These are phyloP conservation scores for Plasmodium vivax DNA, from an alignment of 169 alveolate species.

Conservation along the genomic window DNA sequence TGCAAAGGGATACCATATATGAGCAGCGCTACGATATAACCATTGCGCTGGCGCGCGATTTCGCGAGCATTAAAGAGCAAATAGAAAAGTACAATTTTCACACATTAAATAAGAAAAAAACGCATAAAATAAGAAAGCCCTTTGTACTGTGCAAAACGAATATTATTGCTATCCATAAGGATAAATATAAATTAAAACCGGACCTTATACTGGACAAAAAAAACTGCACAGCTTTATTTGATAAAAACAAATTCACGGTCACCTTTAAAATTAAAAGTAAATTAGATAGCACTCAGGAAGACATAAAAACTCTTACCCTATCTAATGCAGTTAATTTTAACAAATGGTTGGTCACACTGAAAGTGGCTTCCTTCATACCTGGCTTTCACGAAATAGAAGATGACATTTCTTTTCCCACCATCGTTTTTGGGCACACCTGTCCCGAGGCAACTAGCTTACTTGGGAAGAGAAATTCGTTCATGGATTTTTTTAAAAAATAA, in stretches of 20 bases:
- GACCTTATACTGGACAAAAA: slow-evolving; percentile 75
- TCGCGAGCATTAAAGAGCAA: slow-evolving; percentile 31
- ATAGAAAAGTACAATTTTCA: slow-evolving; percentile 50
- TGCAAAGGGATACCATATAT: slow-evolving; percentile 77
- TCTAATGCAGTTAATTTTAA: slow-evolving; percentile 69
- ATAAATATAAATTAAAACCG: slow-evolving; percentile 79
- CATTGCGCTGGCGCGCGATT: slow-evolving; percentile 80
- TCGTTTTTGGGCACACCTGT: slow-evolving; percentile 81
- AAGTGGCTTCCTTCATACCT: slow-evolving; percentile 81
- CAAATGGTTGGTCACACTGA: slow-evolving; percentile 81
- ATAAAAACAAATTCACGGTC: slow-evolving; percentile 65
- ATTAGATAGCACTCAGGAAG: not conserved
- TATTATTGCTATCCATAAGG: slow-evolving; percentile 76
- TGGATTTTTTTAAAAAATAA: slow-evolving; percentile 16
- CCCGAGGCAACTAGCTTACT: slow-evolving; percentile 79
- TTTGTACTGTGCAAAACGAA: slow-evolving; percentile 79
- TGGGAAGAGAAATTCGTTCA: slow-evolving; percentile 16
- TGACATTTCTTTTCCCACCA: slow-evolving; percentile 78
- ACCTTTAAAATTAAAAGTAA: slow-evolving; percentile 58
- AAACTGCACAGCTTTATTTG: slow-evolving; percentile 66
- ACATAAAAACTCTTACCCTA: slow-evolving; percentile 35
- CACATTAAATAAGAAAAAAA: slow-evolving; percentile 49
- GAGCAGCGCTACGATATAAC: slow-evolving; percentile 83
- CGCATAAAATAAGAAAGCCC: slow-evolving; percentile 71
- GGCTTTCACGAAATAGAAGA: slow-evolving; percentile 43